Base-by-base conservation (phyloP, 2,329 filamentous ascomycete genomes). In the Hymenoscyphus linearis region DNA sequence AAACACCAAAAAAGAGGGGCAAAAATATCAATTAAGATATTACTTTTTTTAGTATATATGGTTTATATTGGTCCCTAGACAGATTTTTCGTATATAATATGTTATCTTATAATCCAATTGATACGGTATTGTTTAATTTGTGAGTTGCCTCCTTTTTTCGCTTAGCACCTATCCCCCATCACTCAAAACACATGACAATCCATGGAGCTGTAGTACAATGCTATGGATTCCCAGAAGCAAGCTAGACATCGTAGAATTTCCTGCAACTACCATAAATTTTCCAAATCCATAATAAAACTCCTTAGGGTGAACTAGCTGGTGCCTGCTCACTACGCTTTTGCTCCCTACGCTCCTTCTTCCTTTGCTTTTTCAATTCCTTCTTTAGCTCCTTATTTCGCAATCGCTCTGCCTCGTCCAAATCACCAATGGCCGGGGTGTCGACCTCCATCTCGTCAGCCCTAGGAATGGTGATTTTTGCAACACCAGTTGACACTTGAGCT, bases 331-430 rank as follows among this genome's bases (percentile, higher is more conserved):
- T 52, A 36, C 61, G 62, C 62, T 59, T 68, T 60, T 65, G 65
- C 31, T 66, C 67, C 52, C 62, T 67, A 40, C 64, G 67, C 35
- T 66, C 63, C 55, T 62, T 58, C 35, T 61, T 66, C 36, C 62
- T 66, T 50, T 58, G 58, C 37, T 62, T 61, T n/a, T 62, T 62
- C 18, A 60, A 37, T 52, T 63, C 60, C 52, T 63, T 59, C 34
- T 54, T 52, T 4, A 36, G 13, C 2, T 59, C 52, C 60, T 60
- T 60, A 22, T 60, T 57, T 34, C 44, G n/a, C 13, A 40, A 50
- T 59, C 54, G 40, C 47, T 40, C 57, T 34, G 25, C 55, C 40
- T 61, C 60, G 22, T 53, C 27, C n/a, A 34, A 37, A 13, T 57
- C 35, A n/a, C 31, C 18, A 7, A 14, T 18, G 34, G 18, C 16